Base-by-base conservation (phyloP, 1,284 basidiomycete species). In the Heterobasidion annosum region DNA sequence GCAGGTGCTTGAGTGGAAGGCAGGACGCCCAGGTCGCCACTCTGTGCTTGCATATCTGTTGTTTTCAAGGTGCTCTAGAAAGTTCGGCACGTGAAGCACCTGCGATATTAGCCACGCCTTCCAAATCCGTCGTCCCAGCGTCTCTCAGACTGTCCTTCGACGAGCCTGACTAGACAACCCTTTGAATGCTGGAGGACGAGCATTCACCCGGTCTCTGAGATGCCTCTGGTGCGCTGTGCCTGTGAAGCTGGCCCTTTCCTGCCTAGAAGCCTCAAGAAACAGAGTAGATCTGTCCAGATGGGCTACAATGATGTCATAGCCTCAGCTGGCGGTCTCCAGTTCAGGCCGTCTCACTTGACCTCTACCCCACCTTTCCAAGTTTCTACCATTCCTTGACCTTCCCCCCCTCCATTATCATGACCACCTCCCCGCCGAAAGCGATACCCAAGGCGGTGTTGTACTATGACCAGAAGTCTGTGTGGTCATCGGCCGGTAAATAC, bases 401-500 rank as follows among this genome's bases (percentile, higher is more conserved):
- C 12, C 12, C 18, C 18, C 45, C 9, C 10, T 32, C 18, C 45
- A 25, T 19, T 1, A 33, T 8, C 46, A 57, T 51, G 58, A 60
- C 64, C 59, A 55, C 64, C 48, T 35, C 56, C 25, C 12, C 34
- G 48, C 15, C 54, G 2, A n/a, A 43, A 19, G 37, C 6, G 52
- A 37, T 70, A 45, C 69, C 69, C 51, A 70, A 71, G 57, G 68
- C 69, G 12, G 65, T 68, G 2, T 58, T 70, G 19, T 71, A 71
- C 61, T 80, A 82, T 63, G 75, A 70, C 56, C 73, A 75, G 7
- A 55, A 63, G 2, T 83, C 82, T 5, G 68, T 81, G 51, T 87
- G 83, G 83, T 81, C 78, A 48, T 74, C 78, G 54, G 78, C 77
- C 53, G 78, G 85, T 85, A 57, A 64, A 78, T 68, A 42, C 19